Conservation (phyloP, 345 rosid genomes). For the Salix suchowensis region DNA sequence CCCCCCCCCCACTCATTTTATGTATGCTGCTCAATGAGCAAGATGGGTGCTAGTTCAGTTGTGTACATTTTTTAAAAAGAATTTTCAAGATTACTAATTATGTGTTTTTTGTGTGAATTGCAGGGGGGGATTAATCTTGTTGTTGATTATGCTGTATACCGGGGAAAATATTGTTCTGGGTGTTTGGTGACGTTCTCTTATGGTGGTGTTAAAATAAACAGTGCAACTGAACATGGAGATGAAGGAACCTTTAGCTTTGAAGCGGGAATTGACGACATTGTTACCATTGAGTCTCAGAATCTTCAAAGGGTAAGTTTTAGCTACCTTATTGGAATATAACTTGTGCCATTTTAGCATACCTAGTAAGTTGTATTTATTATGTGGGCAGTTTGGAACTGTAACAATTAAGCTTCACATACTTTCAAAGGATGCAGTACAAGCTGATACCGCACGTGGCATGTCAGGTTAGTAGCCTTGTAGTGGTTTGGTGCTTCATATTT, state of each 20-base stretch:
- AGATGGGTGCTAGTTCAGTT: constrained; percentile 2
- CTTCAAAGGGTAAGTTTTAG: constrained; percentile 56
- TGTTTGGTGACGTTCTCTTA: constrained; percentile 53
- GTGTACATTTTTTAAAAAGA: neutral
- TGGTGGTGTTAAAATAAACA: constrained; percentile 47
- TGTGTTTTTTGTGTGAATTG: constrained; percentile 23
- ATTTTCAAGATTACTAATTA: constrained; percentile 12
- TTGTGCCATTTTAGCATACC: neutral
- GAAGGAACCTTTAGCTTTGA: constrained; percentile 41
- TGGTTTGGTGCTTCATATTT: constrained; percentile 4
- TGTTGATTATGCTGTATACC: constrained; percentile 60
- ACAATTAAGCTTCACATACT: constrained; percentile 48
- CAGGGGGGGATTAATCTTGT: constrained; percentile 48
- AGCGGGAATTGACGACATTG: constrained; percentile 65
- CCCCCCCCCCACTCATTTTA: too few relatives aligned
- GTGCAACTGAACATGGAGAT: constrained; percentile 30
- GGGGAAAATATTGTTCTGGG: constrained; percentile 37
- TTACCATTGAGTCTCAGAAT: constrained; percentile 52
- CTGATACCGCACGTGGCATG: constrained; percentile 30
- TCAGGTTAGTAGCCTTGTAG: constrained; percentile 38
- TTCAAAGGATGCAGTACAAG: constrained; percentile 37
- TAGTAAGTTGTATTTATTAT: constrained; percentile 8
- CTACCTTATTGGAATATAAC: neutral
- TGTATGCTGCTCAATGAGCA: constrained; percentile 1
- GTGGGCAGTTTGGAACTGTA: constrained; percentile 52